Conservation (phyloP, 1,139 yeast species). For the Geotrichum candidum region DNA sequence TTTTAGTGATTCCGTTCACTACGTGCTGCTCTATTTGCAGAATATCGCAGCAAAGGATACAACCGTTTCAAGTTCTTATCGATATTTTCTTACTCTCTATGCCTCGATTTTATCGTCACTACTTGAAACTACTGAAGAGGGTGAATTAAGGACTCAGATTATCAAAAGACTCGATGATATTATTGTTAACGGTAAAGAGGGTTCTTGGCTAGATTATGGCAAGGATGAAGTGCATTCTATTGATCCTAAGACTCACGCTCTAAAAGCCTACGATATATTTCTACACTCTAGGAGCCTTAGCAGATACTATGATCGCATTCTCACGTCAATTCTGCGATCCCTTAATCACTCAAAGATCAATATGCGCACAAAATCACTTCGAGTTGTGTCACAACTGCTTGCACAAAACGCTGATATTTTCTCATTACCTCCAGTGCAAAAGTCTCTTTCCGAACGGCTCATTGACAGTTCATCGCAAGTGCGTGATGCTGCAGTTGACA, state of each 20-base stretch:
- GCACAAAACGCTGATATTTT: slow-evolving; percentile 50
- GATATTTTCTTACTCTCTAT: slow-evolving; percentile 17
- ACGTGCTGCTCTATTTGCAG: slow-evolving; percentile 21
- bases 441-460: slow-evolving; percentile 48
- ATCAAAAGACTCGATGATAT: slow-evolving; percentile 6
- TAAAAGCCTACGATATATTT: slow-evolving; percentile 16
- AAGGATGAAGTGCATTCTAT: neutral
- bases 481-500: slow-evolving; percentile 67
- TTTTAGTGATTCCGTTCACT: slow-evolving; percentile 8
- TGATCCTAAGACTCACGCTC: slow-evolving; percentile 6
- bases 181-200: slow-evolving; percentile 18
- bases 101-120: slow-evolving; percentile 16
- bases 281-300: slow-evolving; percentile 33
- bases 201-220: slow-evolving; percentile 17
- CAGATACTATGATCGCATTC: slow-evolving; percentile 47
- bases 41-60: slow-evolving; percentile 18
- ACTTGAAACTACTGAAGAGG: slow-evolving; percentile 9
- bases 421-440: slow-evolving; percentile 45
- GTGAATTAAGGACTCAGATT: slow-evolving; percentile 7
- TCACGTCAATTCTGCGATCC: slow-evolving; percentile 45
- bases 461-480: slow-evolving; percentile 63
- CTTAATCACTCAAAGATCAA: slow-evolving; percentile 53
- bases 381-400: slow-evolving; percentile 48
- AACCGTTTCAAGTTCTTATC: slow-evolving; percentile 19
- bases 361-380: slow-evolving; percentile 59